Conservation (phyloP, 805 yeast species). For the Yarrowia alimentaria region DNA sequence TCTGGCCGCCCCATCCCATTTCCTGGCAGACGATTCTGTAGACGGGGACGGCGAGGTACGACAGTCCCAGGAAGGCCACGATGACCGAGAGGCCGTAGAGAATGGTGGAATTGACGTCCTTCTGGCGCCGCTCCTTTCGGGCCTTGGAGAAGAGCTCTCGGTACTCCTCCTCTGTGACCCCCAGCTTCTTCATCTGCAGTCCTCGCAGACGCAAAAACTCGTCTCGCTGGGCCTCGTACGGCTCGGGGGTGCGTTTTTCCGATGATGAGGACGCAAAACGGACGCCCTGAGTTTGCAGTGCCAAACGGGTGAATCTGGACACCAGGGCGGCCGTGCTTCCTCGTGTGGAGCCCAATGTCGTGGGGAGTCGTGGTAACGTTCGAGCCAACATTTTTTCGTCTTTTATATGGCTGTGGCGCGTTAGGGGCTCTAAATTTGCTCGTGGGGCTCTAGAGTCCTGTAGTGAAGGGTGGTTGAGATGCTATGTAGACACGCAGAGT, state of each 20-base stretch:
- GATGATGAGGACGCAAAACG: not conserved
- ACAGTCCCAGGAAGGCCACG: slow-evolving; percentile 66
- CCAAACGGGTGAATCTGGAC: not conserved
- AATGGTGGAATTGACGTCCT: slow-evolving; percentile 32
- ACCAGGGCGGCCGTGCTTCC: too few species aligned
- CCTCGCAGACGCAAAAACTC: slow-evolving; percentile 16
- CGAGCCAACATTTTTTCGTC: too few species aligned
- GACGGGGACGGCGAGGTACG: slow-evolving; percentile 89
- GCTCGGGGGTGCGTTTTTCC: not conserved
- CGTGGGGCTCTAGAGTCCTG: too few species aligned
- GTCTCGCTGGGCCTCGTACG: slow-evolving; percentile 20
- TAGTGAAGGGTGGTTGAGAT: too few species aligned
- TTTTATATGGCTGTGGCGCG: too few species aligned
- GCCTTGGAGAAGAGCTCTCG: slow-evolving; percentile 13
- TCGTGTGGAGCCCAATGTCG: too few species aligned
- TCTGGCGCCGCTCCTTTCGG: slow-evolving; percentile 25
- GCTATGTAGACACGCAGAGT: too few species aligned
- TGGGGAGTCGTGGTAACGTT: too few species aligned
- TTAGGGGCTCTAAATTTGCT: too few species aligned
- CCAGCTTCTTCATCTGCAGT: slow-evolving; percentile 27
- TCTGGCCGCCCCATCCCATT: slow-evolving; percentile 97
- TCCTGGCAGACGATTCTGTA: slow-evolving; percentile 89
- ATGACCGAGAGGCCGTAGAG: slow-evolving; percentile 51
- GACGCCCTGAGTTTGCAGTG: not conserved
- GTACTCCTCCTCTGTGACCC: slow-evolving; percentile 25